Evolutionary conservation across 768 basidiomycete genomes (phyloP).

Genomic region (Phaffia tasmanica): DNA sequence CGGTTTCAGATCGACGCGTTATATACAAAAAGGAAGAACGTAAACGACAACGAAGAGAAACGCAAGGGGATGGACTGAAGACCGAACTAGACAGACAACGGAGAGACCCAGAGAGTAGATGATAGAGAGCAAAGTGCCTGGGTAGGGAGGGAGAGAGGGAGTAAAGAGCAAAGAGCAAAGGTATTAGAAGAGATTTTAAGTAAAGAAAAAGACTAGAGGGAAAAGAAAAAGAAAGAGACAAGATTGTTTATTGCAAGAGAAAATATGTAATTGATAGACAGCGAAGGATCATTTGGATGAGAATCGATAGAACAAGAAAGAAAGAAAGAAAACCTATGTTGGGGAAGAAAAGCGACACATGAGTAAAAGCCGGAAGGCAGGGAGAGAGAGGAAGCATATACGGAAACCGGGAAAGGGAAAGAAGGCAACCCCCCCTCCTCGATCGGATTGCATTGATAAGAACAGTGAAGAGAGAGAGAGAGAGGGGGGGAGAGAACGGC

Average conservation of each 20-base stretch:
- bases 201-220: not conserved
- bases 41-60: slow-evolving; percentile 1
- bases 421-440: too few relatives aligned
- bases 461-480: too few relatives aligned
- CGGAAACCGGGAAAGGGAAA: too few relatives aligned
- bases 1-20: too few relatives aligned
- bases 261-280: too few relatives aligned
- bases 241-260: not conserved
- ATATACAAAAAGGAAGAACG: not conserved
- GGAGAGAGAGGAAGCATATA: not conserved
- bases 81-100: not conserved
- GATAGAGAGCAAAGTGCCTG: not conserved
- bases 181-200: not conserved
- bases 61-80: not conserved
- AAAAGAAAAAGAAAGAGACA: not conserved
- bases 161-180: not conserved
- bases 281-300: too few relatives aligned
- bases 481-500: too few relatives aligned
- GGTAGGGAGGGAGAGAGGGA: not conserved
- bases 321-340: not conserved
- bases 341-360: not conserved
- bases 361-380: not conserved
- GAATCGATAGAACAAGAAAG: slow-evolving; percentile 5
- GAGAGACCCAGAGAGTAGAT: slow-evolving; percentile 3
- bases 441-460: too few relatives aligned